A percentile compares a stretch with the other conserved stretches of the same genome.
Conservation (phyloP, 2,329 filamentous ascomycete genomes). For the Diaporthe ilicicola region DNA sequence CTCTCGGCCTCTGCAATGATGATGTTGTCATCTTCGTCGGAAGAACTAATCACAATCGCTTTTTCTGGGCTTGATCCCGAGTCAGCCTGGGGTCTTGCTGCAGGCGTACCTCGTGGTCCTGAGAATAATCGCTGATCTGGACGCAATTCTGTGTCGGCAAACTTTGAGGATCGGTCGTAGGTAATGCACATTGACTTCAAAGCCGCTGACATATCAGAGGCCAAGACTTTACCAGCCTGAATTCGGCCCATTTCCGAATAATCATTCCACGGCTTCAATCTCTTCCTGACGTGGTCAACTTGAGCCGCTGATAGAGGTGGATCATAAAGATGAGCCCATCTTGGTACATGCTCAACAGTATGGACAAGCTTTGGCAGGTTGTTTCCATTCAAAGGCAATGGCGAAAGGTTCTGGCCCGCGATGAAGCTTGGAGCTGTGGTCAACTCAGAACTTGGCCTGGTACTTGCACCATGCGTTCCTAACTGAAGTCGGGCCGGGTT, state of each 20-base stretch:
- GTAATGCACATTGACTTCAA: background rate
- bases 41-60: background rate
- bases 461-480: fast-evolving
- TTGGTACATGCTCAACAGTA: background rate
- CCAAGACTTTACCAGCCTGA: background rate
- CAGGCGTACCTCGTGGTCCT: background rate
- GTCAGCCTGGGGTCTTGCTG: background rate
- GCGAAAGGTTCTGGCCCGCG: too few relatives aligned
- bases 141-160: background rate
- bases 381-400: background rate
- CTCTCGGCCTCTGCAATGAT: too few relatives aligned
- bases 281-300: background rate
- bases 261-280: background rate
- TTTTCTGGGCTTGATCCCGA: background rate
- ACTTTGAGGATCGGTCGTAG: background rate
- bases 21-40: too few relatives aligned
- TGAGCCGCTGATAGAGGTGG: background rate
- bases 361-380: fast-evolving
- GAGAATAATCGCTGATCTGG: background rate
- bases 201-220: background rate
- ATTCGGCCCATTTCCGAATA: background rate
- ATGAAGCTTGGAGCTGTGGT: background rate
- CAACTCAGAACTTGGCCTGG: fast-evolving
- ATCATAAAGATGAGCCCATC: background rate
- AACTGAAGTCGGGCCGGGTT: fast-evolving